Conservation (phyloP, 768 basidiomycete species). For the Hericium rajendrae region DNA sequence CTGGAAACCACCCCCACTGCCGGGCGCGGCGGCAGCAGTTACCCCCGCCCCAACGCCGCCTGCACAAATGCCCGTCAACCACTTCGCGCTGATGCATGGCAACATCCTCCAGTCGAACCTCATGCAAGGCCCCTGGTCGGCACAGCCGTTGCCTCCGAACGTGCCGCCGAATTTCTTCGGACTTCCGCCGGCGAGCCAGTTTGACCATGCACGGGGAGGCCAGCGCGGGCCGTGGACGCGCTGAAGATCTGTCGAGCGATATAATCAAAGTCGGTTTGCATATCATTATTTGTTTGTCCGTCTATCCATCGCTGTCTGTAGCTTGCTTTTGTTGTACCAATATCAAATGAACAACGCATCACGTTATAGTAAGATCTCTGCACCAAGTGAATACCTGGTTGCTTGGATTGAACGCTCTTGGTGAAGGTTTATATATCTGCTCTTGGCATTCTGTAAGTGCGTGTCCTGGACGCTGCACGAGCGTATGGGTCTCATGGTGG, state of each 20-base stretch:
- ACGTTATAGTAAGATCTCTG: not conserved
- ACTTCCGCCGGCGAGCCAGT: not conserved
- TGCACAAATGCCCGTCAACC: constrained; percentile 8
- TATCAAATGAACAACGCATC: not conserved
- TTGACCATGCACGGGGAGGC: not conserved
- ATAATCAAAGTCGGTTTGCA: not conserved
- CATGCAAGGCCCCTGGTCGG: constrained; percentile 5
- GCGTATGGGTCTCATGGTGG: too few relatives aligned
- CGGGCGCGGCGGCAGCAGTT: constrained; percentile 1
- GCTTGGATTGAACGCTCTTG: too few relatives aligned
- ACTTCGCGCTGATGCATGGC: constrained; percentile 7
- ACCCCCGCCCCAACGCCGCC: constrained; percentile 5
- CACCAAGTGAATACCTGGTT: too few relatives aligned
- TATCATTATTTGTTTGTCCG: not conserved
- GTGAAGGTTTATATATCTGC: too few relatives aligned
- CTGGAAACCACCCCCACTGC: constrained; percentile 43
- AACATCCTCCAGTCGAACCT: constrained; percentile 8
- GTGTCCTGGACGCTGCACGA: too few relatives aligned
- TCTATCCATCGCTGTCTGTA: not conserved
- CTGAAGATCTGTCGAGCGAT: not conserved
- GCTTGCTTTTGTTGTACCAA: not conserved
- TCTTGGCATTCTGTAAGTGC: too few relatives aligned
- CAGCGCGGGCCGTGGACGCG: not conserved
- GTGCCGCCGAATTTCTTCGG: not conserved
- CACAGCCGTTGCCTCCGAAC: constrained; percentile 8